Evolutionary conservation across 441 rosid genomes (phyloP).

Genomic region (Gossypium aridum): DNA sequence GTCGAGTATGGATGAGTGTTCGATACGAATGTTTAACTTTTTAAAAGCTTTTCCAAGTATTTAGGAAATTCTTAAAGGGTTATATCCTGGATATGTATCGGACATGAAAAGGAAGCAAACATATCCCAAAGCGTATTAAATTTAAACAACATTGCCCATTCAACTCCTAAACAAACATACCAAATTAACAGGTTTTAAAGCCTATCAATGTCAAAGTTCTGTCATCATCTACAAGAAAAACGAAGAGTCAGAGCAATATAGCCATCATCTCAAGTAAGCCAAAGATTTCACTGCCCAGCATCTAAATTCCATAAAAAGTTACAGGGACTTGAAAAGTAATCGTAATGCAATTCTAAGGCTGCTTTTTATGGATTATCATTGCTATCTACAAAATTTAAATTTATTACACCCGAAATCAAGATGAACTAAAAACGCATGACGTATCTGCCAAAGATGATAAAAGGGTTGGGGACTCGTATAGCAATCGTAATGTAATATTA

Average conservation of each 20-base stretch:
- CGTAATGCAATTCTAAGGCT: not conserved
- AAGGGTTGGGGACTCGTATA: not conserved
- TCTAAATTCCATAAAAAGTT: not conserved
- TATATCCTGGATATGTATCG: not conserved
- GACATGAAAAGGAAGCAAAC: not conserved
- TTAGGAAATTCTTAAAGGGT: not conserved
- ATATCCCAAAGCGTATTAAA: not conserved
- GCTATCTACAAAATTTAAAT: not conserved
- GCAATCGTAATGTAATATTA: not conserved
- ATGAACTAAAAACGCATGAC: not conserved
- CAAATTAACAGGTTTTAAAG: not conserved
- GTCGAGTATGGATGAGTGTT: not conserved
- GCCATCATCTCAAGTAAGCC: constrained; percentile 6
- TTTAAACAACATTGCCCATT: not conserved
- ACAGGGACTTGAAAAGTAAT: not conserved
- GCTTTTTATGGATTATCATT: not conserved
- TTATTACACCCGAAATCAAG: not conserved
- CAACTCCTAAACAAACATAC: not conserved
- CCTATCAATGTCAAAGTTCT: not conserved
- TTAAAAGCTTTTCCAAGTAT: not conserved
- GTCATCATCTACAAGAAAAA: not conserved
- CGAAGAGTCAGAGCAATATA: not conserved
- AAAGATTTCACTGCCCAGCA: not conserved
- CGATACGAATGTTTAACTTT: not conserved
- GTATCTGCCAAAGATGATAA: not conserved